These are phyloP conservation scores for Fraxinus ornus DNA, from an alignment of 305 asterid genomes.

Conservation along the genomic window DNA sequence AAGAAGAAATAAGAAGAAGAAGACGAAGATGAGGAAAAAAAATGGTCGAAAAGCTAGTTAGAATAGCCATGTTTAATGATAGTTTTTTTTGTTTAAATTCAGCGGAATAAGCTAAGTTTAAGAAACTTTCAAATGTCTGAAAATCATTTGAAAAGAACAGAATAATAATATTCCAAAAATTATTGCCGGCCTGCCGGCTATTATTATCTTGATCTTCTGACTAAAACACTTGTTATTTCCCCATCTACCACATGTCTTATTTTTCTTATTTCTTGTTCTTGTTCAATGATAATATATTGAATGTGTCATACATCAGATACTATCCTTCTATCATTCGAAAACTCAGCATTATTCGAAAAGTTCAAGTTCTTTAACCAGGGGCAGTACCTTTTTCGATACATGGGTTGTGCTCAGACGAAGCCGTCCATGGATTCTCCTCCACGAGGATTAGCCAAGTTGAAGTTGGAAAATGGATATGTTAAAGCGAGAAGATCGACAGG, in stretches of 20 bases:
- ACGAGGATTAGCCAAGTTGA: constrained; percentile 41
- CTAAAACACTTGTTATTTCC: constrained; percentile 10
- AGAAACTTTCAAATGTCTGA: background rate
- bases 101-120: constrained; percentile 32
- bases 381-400: constrained; percentile 6
- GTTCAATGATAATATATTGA: constrained; percentile 25
- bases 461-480: constrained; percentile 49
- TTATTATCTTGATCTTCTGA: constrained; percentile 11
- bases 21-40: background rate
- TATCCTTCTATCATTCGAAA: constrained; percentile 1
- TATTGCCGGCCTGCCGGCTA: constrained; percentile 22
- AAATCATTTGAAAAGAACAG: background rate
- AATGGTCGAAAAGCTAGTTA: constrained; percentile 11
- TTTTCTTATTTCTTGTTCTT: constrained; percentile 29
- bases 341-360: constrained; percentile 1
- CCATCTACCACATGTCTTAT: constrained; percentile 25
- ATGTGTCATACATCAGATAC: background rate
- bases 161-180: constrained; percentile 6
- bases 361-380: background rate
- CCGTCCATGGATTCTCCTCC: constrained; percentile 43
- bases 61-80: background rate
- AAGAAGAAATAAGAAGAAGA: background rate
- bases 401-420: constrained; percentile 61
- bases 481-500: constrained; percentile 44
- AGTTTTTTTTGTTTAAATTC: constrained; percentile 1